phyloP scores from a whole-genome alignment of 2,329 filamentous ascomycete genomes.

The Alternaria incomplexa region DNA sequence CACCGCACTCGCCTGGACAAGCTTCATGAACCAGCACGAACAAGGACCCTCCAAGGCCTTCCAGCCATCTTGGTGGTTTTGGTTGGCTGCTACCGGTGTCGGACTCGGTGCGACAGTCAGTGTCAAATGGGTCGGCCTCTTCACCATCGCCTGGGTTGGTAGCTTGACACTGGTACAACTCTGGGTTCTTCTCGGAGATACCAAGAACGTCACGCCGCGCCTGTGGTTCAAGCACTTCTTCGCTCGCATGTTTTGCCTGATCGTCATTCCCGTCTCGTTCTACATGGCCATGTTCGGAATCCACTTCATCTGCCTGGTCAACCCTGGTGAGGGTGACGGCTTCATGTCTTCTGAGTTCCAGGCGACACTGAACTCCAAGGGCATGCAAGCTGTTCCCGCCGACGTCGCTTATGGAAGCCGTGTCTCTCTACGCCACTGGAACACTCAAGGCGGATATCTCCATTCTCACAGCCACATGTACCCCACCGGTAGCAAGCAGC shows the following conservation, averaged over 20 bases:
- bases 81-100: slow-evolving; percentile 85
- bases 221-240: slow-evolving; percentile 94
- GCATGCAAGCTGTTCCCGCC: slow-evolving; percentile 92
- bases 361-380: slow-evolving; percentile 93
- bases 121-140: slow-evolving; percentile 98
- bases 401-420: slow-evolving; percentile 90
- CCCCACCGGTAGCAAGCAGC: slow-evolving; percentile 94
- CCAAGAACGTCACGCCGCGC: slow-evolving; percentile 81
- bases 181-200: slow-evolving; percentile 92
- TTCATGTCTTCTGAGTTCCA: slow-evolving; percentile 99
- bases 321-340: slow-evolving; percentile 95
- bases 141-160: slow-evolving; percentile 98
- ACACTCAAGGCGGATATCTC: slow-evolving; percentile 96
- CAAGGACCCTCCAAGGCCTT: slow-evolving; percentile 89
- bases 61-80: slow-evolving; percentile 94
- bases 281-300: slow-evolving; percentile 98
- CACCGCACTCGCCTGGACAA: slow-evolving; percentile 86
- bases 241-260: slow-evolving; percentile 87
- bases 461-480: slow-evolving; percentile 99
- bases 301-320: slow-evolving; percentile 90
- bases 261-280: slow-evolving; percentile 85
- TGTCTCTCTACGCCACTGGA: slow-evolving; percentile 86
- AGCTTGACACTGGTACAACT: slow-evolving; percentile 88
- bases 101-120: slow-evolving; percentile 88
- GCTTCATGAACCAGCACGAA: slow-evolving; percentile 96